Percentiles rank a stretch among this genome's conserved stretches.
These are phyloP conservation scores for Colletotrichum spinosum DNA, from an alignment of 2,329 filamentous ascomycete species.

Conservation along the genomic window DNA sequence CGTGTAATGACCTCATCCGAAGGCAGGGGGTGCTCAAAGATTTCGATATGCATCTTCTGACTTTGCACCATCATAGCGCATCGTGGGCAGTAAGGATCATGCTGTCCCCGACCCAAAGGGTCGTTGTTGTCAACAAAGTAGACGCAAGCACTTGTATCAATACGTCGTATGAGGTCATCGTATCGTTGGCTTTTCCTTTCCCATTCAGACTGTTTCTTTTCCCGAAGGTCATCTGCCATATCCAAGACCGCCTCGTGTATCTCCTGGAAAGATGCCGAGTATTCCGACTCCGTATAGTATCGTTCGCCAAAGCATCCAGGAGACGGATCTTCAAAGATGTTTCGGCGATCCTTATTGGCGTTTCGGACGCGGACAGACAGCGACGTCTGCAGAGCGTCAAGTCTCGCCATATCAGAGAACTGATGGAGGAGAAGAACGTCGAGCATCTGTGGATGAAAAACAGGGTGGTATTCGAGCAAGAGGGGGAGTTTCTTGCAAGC, in stretches of 20 bases:
- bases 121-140: conserved; percentile 42
- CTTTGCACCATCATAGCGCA: conserved; percentile 48
- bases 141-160: conserved; percentile 47
- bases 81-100: conserved; percentile 47
- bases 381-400: conserved; percentile 52
- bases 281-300: conserved; percentile 41
- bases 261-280: conserved; percentile 29
- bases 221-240: conserved; percentile 35
- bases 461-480: conserved; percentile 62
- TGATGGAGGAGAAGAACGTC: conserved; percentile 65
- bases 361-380: conserved; percentile 51
- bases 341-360: conserved; percentile 41
- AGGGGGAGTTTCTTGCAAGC: conserved; percentile 57
- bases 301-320: conserved; percentile 44
- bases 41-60: conserved; percentile 48
- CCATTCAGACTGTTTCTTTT: conserved; percentile 49
- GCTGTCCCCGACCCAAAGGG: conserved; percentile 32
- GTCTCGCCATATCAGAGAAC: conserved; percentile 59
- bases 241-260: conserved; percentile 43
- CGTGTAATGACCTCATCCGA: conserved; percentile 44
- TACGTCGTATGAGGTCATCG: conserved; percentile 44
- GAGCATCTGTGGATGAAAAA: conserved; percentile 61
- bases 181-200: conserved; percentile 44
- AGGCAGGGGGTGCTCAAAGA: conserved; percentile 56
- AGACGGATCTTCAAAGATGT: conserved; percentile 60